Evolutionary conservation across 2,329 filamentous ascomycete genomes (phyloP), one percentile per base, ranked within the genome.

Genomic region (Harringtonia lauricola): DNA sequence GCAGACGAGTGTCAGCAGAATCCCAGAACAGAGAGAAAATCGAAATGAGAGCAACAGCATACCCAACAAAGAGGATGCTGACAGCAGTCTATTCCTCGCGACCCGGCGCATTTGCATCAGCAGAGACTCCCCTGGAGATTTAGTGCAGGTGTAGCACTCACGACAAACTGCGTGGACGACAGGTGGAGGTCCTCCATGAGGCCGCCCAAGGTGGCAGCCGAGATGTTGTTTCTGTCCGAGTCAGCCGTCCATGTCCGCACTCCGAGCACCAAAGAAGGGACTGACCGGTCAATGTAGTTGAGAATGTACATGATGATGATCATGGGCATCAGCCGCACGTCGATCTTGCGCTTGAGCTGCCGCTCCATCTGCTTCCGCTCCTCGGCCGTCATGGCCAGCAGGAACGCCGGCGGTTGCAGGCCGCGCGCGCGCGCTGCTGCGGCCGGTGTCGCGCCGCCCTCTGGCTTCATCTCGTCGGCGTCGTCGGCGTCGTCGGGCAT

Each of bases 221-320:
- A 59, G 41, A 64, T 63, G 50, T 64, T 65, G 51, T 64, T 64
- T 19, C 60, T 62, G 44, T 17, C 5, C n/a, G 38, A n/a, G 17
- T 17, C 29, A 33, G 38, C 9, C n/a, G n/a, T 19, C 14, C 24
- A 33, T n/a, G 8, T 15, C 12, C 38, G 7, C 7, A 34, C 5
- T n/a, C 18, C 18, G 18, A 8, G 21, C n/a, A 22, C 17, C 8
- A 2, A 22, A 21, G 29, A 15, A 21, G 24, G 18, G 36, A 45
- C 47, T 3, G 28, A 57, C 54, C 56, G 48, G 45, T 76, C 72
- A 37, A 80, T 60, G 56, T 77, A 80, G 52, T 79, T 81, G 58
- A 81, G 59, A 49, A 81, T 76, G 50, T 80, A 81, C 68, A 81
- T 77, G 46, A 79, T 52, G 46, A 80, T 70, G 17, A 80, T 63